Evolutionary conservation across 139 green algal species (phyloP).

Genomic region (Chlamydomonas incerta): DNA sequence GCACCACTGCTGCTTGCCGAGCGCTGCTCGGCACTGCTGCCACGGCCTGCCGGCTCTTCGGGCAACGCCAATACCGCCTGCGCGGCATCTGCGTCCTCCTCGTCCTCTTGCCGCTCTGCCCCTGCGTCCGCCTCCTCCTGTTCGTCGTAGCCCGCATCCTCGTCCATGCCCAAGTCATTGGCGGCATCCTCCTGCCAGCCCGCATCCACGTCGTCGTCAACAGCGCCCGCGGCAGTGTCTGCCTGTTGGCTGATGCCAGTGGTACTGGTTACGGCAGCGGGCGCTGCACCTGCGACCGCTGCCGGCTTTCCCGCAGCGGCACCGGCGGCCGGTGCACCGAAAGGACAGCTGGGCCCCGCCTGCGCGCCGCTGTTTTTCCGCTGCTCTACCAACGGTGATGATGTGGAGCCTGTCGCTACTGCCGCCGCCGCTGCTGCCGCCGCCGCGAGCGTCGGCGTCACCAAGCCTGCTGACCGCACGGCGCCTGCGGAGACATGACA

Average conservation of each 20-base stretch:
- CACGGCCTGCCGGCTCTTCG: background rate
- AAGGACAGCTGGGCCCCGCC: no score
- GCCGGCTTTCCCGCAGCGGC: no score
- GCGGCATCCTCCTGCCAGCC: background rate
- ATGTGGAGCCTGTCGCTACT: no score
- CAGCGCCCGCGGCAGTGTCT: background rate
- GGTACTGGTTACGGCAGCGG: no score
- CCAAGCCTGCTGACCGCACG: background rate
- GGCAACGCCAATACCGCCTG: slow-evolving; percentile 16
- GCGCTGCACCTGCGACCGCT: no score
- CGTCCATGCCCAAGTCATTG: background rate
- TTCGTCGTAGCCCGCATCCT: background rate
- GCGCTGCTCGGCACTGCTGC: background rate
- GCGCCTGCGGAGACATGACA: background rate
- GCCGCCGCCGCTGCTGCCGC: background rate
- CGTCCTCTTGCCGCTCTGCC: background rate
- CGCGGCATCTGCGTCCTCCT: background rate
- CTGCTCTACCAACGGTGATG: no score
- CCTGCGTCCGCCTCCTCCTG: background rate
- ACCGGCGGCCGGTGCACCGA: no score
- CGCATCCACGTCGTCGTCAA: background rate
- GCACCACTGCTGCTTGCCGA: background rate
- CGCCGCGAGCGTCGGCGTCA: background rate
- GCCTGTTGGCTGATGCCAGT: no score
- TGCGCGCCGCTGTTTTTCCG: no score